Evolutionary conservation across 192 early-diverging fungal genomes (phyloP), one percentile per base, ranked within the genome.

Genomic region (Backusella liffmaniae): DNA sequence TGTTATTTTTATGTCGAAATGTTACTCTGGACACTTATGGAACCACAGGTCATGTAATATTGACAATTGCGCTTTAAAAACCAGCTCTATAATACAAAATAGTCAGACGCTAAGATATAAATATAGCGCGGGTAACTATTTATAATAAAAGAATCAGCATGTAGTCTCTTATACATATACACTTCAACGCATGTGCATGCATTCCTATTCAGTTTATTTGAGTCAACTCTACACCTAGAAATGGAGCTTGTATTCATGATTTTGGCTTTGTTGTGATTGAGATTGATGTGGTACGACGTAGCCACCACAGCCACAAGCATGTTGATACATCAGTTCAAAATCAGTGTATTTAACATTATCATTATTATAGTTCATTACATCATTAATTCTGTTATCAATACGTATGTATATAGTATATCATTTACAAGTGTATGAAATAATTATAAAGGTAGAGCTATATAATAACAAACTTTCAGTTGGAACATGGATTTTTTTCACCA

Each of bases 261-360:
- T 23, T 62, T 62, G 56, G 56, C 56, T 62, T 13, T 29, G 56
- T 26, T 62, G 56, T 62, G 56, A 62, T 23, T 62, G 26, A 4
- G 7, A 4, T 26, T 62, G 9, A 29, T 3, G 10, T 62, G 7
- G 56, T 62, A 26, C 26, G 8, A 62, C 56, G 12, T 29, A 26
- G 26, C 56, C 56, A 62, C 56, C 56, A 62, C 53, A 59, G 53
- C 53, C 53, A 59, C 56, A 62, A 26, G 56, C 10, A 62, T 62
- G 9, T 2, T 62, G 12, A 12, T 13, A 62, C 26, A 62, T 62
- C 23, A 4, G 23, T 62, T 62, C 3, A 62, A 62, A 62, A 62
- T 29, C 56, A 62, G 56, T 10, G 12, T 15, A 29, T 62, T 29
- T 62, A 29, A 29, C 26, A 62, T 62, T 62, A 62, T 9, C 9